A percentile compares a stretch with the other conserved stretches of the same genome.
Evolutionary conservation across 306 rosid genomes (phyloP).

Genomic region (Lagenaria siceraria): DNA sequence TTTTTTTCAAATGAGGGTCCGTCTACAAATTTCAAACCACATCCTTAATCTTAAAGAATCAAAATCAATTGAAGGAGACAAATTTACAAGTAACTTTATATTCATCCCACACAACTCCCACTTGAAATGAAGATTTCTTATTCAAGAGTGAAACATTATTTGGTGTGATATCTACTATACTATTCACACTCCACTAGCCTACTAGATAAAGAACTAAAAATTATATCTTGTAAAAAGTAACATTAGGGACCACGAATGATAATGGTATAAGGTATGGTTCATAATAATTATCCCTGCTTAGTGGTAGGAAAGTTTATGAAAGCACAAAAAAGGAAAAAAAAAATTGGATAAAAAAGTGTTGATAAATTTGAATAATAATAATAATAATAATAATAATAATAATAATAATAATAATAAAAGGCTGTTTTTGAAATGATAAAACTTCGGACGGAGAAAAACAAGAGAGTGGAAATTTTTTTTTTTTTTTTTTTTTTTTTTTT

Average conservation of each 20-base stretch:
- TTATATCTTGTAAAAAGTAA: not conserved
- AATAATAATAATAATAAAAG: no score
- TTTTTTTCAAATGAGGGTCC: not conserved
- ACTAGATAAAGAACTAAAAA: not conserved
- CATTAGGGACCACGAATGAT: not conserved
- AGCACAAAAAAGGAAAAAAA: not conserved
- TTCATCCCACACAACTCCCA: not conserved
- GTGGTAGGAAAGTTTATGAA: not conserved
- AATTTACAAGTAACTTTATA: not conserved
- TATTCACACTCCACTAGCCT: not conserved
- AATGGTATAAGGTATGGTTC: not conserved
- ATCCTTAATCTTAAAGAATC: not conserved
- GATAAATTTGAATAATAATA: not conserved
- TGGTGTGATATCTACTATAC: not conserved
- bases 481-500: no score
- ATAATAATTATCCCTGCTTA: not conserved
- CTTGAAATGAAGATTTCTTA: not conserved
- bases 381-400: no score
- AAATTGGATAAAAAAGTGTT: not conserved
- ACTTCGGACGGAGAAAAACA: no score
- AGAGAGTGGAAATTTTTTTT: not conserved
- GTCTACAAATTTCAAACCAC: not conserved
- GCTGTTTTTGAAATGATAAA: no score
- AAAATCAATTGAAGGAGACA: not conserved
- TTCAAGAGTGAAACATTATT: not conserved